Base-by-base conservation (phyloP, 345 rosid genomes). In the Brassica cretica region DNA sequence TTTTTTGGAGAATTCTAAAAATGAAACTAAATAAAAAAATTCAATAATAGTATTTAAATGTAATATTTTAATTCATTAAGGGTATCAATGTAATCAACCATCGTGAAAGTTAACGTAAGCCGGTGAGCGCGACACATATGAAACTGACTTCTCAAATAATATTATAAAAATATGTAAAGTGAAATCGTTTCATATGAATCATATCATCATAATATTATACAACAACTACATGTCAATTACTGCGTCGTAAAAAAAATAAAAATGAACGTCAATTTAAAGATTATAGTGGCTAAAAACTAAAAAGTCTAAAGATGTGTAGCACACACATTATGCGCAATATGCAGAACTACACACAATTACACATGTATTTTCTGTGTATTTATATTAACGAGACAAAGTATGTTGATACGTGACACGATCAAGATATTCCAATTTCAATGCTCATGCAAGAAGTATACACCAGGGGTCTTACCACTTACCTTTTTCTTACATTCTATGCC, bases 181-280 rank as follows among this genome's bases (percentile, higher is more conserved):
- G 51, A 18, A 29, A 65, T 66, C 29, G 5, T 71, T 59, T 41
- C 63, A 29, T 41, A 55, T 16, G 60, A 30, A 37, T 37, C 11
- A 8, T 55, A 27, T 27, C 29, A 53, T 35, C 37, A 56, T 12
- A 39, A 56, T 6, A 64, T 56, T 0, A 71, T 5, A 55, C 62
- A 65, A 27, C 2, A 37, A 44, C 15, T 49, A 49, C 64, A 59
- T 73, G 64, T 67, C 77, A 60, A 78, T 33, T 21, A 72, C 32
- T 44, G 51, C 58, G 77, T 73, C 82, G 15, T 64, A 33, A 71
- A 32, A 63, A 33, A 72, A 46, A 16, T 12, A 8, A 39, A 32
- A 14, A 49, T 6, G 41, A 19, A 58, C 62, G 69, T 78, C 77
- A 72, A 78, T 58, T 39, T n/a, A 78, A 11, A 71, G 71, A 70